These are phyloP conservation scores for Scutellaria baicalensis DNA, from an alignment of 257 asterid genomes.

Conservation along the genomic window DNA sequence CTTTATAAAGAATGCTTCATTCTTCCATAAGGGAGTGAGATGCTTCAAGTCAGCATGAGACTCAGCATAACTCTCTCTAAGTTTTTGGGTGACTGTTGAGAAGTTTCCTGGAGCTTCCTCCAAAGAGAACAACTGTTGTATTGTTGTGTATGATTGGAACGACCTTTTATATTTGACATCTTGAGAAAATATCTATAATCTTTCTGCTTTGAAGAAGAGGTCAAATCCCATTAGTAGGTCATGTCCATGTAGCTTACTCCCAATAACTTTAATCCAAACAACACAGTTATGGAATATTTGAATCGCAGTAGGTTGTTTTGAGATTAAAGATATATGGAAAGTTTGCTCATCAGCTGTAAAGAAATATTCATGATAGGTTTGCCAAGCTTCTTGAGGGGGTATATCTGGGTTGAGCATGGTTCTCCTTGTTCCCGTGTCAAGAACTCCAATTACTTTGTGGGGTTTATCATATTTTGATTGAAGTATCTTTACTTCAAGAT, in stretches of 20 bases:
- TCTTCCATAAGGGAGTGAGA: too few species aligned
- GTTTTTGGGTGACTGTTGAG: too few species aligned
- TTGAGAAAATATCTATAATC: neutral
- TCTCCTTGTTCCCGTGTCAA: neutral
- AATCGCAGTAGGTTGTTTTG: neutral
- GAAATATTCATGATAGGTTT: too few species aligned
- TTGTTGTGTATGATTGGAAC: neutral
- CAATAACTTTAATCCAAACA: neutral
- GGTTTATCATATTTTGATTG: neutral
- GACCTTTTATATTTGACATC: neutral
- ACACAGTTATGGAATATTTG: neutral
- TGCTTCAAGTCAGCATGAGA: too few species aligned
- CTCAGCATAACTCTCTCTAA: too few species aligned
- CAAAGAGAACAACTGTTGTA: too few species aligned
- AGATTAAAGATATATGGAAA: too few species aligned
- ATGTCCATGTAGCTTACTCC: neutral
- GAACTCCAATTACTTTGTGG: neutral
- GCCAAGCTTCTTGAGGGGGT: neutral
- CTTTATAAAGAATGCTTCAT: too few species aligned
- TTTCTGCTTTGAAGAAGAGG: neutral
- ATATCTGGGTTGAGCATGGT: neutral
- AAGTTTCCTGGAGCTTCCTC: too few species aligned
- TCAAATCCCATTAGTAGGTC: neutral
- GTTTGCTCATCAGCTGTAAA: too few species aligned
- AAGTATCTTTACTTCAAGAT: neutral